A percentile compares a stretch with the other conserved stretches of the same genome.
phyloP scores from a whole-genome alignment of 768 basidiomycete genomes.

The Macrocybe gigantea region DNA sequence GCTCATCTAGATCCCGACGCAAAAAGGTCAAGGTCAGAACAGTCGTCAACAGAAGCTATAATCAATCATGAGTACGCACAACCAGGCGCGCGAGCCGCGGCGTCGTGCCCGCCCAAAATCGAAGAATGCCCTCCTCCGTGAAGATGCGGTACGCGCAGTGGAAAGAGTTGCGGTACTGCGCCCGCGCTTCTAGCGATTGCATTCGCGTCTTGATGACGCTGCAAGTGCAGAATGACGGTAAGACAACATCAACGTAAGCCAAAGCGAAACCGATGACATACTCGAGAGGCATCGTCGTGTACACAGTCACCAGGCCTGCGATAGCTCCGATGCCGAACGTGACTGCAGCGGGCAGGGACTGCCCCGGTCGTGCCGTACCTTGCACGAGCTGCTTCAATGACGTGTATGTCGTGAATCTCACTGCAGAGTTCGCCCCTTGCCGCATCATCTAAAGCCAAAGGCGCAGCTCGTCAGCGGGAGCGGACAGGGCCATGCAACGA shows the following conservation, averaged over 20 bases:
- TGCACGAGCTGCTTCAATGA: conserved; percentile 93
- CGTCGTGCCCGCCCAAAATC: conserved; percentile 97
- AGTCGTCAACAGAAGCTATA: background rate
- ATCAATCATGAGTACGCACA: conserved; percentile 36
- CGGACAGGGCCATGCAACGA: background rate
- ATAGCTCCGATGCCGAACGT: conserved; percentile 94
- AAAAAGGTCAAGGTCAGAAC: conserved; percentile 1
- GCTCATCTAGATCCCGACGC: conserved; percentile 58
- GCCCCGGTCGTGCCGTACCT: conserved; percentile 76
- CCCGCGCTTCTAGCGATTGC: conserved; percentile 83
- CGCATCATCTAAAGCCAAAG: conserved; percentile 75
- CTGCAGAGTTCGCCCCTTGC: conserved; percentile 96
- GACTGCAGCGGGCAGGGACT: conserved; percentile 76
- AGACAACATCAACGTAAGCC: too few species aligned
- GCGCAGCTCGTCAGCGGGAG: background rate
- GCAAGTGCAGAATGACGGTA: conserved; percentile 3
- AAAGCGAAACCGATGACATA: conserved; percentile 23
- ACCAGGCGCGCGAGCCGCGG: conserved; percentile 82
- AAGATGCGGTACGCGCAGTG: conserved; percentile 95
- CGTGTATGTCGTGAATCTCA: conserved; percentile 92
- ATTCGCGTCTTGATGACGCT: conserved; percentile 98
- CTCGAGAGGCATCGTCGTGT: conserved; percentile 84
- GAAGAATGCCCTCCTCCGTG: conserved; percentile 85
- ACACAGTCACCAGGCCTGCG: conserved; percentile 93
- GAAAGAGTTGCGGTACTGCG: conserved; percentile 88